These are phyloP conservation scores for Erucastrum elatum DNA, from an alignment of 345 rosid genomes.

Conservation along the genomic window DNA sequence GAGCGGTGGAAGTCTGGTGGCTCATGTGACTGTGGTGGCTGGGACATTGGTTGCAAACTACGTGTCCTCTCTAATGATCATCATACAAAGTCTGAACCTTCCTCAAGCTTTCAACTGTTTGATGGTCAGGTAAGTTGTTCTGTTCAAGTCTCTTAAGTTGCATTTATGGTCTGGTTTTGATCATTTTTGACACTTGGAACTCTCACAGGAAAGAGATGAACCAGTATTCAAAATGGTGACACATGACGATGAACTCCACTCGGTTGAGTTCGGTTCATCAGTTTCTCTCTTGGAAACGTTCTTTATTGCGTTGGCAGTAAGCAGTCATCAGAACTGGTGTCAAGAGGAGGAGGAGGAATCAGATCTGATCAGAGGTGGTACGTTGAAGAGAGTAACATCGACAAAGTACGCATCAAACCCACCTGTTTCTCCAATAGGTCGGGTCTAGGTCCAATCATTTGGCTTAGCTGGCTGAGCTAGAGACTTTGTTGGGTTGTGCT, in stretches of 20 bases:
- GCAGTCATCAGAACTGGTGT: slow-evolving; percentile 47
- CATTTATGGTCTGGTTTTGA: neutral
- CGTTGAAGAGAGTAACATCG: slow-evolving; percentile 39
- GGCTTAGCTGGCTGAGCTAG: neutral
- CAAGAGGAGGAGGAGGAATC: slow-evolving; percentile 16
- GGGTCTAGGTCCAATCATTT: slow-evolving; percentile 45
- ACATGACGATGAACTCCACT: slow-evolving; percentile 56
- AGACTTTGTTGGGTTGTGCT: slow-evolving; percentile 9
- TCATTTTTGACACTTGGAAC: neutral
- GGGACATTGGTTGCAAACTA: slow-evolving; percentile 90
- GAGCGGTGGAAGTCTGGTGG: slow-evolving; percentile 78
- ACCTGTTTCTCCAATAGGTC: slow-evolving; percentile 80
- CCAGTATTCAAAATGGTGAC: slow-evolving; percentile 60
- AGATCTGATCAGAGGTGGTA: slow-evolving; percentile 18
- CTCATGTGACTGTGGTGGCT: slow-evolving; percentile 91
- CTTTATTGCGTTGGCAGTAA: slow-evolving; percentile 56
- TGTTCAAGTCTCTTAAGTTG: neutral
- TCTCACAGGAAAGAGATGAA: slow-evolving; percentile 34
- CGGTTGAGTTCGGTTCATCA: slow-evolving; percentile 62
- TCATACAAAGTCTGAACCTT: slow-evolving; percentile 26
- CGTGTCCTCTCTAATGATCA: slow-evolving; percentile 48
- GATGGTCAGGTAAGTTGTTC: slow-evolving; percentile 51
- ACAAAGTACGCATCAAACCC: slow-evolving; percentile 62
- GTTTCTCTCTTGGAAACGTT: slow-evolving; percentile 70
- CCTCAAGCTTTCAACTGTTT: slow-evolving; percentile 51